Base-by-base conservation (phyloP, 805 yeast genomes). In the Ogataea pini region DNA sequence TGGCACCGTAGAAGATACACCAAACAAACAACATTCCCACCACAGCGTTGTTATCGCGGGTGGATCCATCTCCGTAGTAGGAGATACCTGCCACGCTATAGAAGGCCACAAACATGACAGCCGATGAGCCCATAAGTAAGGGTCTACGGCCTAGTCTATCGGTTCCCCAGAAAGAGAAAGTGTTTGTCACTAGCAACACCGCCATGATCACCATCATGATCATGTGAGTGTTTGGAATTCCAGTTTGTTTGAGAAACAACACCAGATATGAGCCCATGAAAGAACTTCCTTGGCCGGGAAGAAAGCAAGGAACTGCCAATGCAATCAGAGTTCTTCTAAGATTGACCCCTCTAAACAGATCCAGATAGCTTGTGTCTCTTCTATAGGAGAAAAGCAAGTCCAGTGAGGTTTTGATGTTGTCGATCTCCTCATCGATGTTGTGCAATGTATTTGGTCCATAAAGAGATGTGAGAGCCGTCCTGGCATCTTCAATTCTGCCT, bases 301-400 rank as follows among this genome's bases (percentile, higher is more conserved):
- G 80, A 48, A 70, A 63, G 46, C 72, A 53, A 73, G 78, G 75
- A 16, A 69, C 60, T 7, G 49, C 39, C 24, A 64, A 44, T 5
- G 69, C 55, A 13, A 75, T 57, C 47, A 75, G 67, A 0, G 82
- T 76, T 67, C 82, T 70, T 63, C 77, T 71, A 36, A 71, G 60
- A 55, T 78, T 72, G 5, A 59, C 48, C 3, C 73, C 73, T 51
- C 63, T 67, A 66, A 77, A 75, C 46, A 79, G 75, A 42, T 76
- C 77, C n/a, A 54, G 16, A 53, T 64, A 73, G 9, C 72, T 54
- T 13, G 59, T 56, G 56, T 64, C 61, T 1, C 63, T 55, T 4
- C 49, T 25, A 69, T 61, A 49, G 53, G 57, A 49, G 69, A 72
- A 54, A 50, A 61, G 48, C 31, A 55, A 50, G 16, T 44, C 51